These are phyloP conservation scores for Tetrahymena malaccensis DNA, from an alignment of 73 alveolate species.

Conservation along the genomic window DNA sequence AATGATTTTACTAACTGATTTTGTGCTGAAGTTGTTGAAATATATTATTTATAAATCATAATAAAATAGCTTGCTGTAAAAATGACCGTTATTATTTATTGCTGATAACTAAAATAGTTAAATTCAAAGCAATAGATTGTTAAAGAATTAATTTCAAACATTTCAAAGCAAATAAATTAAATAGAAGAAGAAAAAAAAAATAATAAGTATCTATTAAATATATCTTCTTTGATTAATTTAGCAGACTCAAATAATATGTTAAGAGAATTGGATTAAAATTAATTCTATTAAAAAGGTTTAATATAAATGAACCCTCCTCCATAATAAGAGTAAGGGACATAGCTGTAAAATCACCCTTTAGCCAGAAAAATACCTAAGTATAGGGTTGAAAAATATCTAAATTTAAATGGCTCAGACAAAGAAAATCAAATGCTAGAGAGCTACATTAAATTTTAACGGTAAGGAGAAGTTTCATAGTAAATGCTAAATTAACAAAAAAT, in stretches of 20 bases:
- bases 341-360: background rate
- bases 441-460: background rate
- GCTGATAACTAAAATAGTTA: background rate
- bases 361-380: background rate
- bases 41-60: too few species aligned
- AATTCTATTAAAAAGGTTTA: background rate
- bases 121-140: background rate
- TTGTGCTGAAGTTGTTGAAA: too few species aligned
- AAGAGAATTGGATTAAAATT: background rate
- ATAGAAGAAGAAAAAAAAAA: background rate
- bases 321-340: background rate
- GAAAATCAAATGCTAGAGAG: background rate
- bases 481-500: background rate
- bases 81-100: background rate
- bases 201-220: background rate
- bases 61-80: background rate
- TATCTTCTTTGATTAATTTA: background rate
- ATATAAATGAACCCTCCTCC: background rate
- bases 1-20: too few species aligned
- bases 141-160: background rate
- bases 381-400: background rate
- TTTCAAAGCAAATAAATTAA: background rate
- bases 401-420: background rate
- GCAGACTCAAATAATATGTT: background rate
- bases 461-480: background rate